phyloP scores from a whole-genome alignment of 2,329 filamentous ascomycete species.

The Botrytis deweyae region DNA sequence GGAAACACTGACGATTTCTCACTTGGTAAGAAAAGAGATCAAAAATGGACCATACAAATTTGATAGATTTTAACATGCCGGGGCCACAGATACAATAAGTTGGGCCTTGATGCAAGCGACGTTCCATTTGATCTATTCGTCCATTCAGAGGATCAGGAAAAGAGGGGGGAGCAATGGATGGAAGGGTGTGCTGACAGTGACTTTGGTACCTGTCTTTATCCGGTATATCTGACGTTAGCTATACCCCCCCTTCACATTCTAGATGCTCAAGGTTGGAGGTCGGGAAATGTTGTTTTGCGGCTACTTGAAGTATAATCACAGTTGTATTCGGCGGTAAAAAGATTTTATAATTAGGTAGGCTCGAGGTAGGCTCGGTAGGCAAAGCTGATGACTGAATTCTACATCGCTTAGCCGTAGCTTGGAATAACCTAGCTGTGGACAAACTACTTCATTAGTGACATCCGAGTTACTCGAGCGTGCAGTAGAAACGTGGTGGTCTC shows the following conservation, averaged over 20 bases:
- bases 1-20: slow-evolving; percentile 9
- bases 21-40: background rate
- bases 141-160: slow-evolving; percentile 8
- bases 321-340: slow-evolving; percentile 16
- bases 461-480: slow-evolving; percentile 18
- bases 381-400: slow-evolving; percentile 6
- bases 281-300: slow-evolving; percentile 2
- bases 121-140: slow-evolving; percentile 13
- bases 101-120: slow-evolving; percentile 12
- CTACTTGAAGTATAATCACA: background rate
- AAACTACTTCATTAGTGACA: slow-evolving; percentile 12
- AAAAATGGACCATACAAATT: background rate
- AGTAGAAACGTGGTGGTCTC: slow-evolving; percentile 23
- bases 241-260: background rate
- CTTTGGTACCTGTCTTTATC: slow-evolving; percentile 2
- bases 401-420: background rate
- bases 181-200: slow-evolving; percentile 12
- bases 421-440: slow-evolving; percentile 2
- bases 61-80: slow-evolving; percentile 8
- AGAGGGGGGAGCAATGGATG: background rate
- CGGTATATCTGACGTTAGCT: slow-evolving; percentile 5
- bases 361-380: background rate
- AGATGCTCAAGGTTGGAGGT: background rate
- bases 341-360: background rate
- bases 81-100: background rate